Base-by-base conservation (phyloP, 768 basidiomycete species). In the Solioccasus polychromus region DNA sequence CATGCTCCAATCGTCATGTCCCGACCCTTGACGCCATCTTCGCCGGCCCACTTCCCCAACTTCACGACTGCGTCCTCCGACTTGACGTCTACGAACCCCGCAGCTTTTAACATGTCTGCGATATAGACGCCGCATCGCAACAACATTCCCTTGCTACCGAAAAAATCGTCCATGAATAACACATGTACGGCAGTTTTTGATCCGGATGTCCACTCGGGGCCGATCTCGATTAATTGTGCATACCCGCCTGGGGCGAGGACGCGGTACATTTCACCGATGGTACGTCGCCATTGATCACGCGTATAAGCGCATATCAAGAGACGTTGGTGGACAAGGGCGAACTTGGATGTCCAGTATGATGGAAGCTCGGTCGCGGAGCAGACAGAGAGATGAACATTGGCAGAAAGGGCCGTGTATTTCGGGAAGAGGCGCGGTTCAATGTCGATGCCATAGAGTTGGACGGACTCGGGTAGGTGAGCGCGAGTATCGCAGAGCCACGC, bases 171-270 rank as follows among this genome's bases (percentile, higher is more conserved):
- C 37, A 53, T 2, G 2, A 55, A 51, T 17, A 52, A 20, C 10
- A 49, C 1, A 5, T 50, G 42, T 10, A 7, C 10, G 0, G 54
- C 46, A 3, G 57, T 55, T 17, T 51, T 51, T 1, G 41, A 25
- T 4, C 59, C 56, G 1, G 53, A 53, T 0, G 25, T 7, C 50
- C 45, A 58, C 17, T 53, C 49, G 28, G 55, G 48, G 2, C 53
- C 54, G n/a, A 28, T 37, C 37, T 70, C 68, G 24, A 61, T 45
- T n/a, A 69, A 48, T 32, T 70, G 69, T 3, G 53, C 54, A 23
- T 58, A 66, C 4, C 68, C 68, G 2, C 68, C 67, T 0, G 67
- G 68, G 2, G 12, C 45, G 28, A 70, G 58, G 1, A 67, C 64
- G 5, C 68, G 55, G 36, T 53, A 58, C 8, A 68, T 60, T 26